Evolutionary conservation across 768 basidiomycete genomes (phyloP).

Genomic region (Pulveroboletus sp.): DNA sequence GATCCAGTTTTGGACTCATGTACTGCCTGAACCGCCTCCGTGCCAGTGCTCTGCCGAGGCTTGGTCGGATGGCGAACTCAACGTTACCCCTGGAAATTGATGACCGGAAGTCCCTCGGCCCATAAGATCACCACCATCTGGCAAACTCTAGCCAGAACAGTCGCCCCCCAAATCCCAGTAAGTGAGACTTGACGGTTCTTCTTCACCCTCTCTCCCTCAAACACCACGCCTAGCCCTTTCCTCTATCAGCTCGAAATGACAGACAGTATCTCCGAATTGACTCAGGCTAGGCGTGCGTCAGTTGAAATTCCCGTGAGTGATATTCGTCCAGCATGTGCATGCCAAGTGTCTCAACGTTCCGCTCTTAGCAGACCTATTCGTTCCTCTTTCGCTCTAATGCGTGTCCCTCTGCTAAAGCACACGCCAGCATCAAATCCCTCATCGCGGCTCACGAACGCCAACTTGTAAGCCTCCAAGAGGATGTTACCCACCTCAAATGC

Average conservation of each 20-base stretch:
- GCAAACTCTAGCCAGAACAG: not conserved
- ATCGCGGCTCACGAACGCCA: constrained; percentile 15
- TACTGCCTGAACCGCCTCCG: too few relatives aligned
- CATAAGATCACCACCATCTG: not conserved
- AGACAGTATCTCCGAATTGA: not conserved
- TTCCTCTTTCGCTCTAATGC: constrained; percentile 14
- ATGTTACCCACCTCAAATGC: constrained; percentile 6
- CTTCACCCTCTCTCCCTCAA: not conserved
- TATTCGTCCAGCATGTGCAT: not conserved
- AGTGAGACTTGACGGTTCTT: not conserved
- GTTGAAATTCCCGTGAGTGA: constrained; percentile 15
- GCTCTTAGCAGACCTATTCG: constrained; percentile 5
- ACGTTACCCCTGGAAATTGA: too few relatives aligned
- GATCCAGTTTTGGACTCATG: too few relatives aligned
- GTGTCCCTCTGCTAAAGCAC: constrained; percentile 12
- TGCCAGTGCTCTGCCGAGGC: too few relatives aligned
- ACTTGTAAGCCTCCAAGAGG: constrained; percentile 9
- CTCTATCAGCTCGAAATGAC: constrained; percentile 4
- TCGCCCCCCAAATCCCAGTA: not conserved
- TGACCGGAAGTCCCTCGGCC: not conserved
- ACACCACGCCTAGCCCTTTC: not conserved
- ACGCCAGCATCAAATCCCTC: constrained; percentile 10
- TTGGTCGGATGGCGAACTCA: too few relatives aligned
- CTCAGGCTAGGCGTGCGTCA: not conserved
- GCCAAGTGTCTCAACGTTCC: not conserved